Percentiles rank a stretch among this genome's conserved stretches.
These are phyloP conservation scores for Theobroma grandiflorum DNA, from an alignment of 441 rosid species.

Conservation along the genomic window DNA sequence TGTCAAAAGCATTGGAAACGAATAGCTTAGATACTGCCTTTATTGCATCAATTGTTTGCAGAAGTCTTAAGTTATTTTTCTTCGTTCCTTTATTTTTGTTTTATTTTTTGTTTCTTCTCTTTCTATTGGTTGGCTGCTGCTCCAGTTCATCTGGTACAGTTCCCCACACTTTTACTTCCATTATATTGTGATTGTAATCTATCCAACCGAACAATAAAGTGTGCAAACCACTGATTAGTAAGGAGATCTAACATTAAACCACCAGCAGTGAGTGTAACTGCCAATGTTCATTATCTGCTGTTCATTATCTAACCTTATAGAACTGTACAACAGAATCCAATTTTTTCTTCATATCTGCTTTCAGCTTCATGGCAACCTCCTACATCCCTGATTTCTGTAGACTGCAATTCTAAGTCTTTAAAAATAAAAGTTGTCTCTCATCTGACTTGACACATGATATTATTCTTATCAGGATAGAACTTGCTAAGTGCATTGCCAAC, in stretches of 20 bases:
- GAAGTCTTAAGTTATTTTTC: neutral
- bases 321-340: neutral
- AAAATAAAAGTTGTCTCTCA: neutral
- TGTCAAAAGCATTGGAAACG: conserved; percentile 1
- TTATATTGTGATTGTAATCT: neutral
- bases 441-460: conserved; percentile 10
- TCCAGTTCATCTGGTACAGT: neutral
- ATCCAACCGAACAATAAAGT: neutral
- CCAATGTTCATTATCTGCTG: neutral
- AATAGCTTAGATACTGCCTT: neutral
- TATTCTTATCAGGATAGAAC: conserved; percentile 72
- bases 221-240: neutral
- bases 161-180: neutral
- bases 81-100: neutral
- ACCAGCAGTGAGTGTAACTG: neutral
- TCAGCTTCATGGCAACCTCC: neutral
- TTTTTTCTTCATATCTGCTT: neutral
- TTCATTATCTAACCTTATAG: neutral
- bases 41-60: neutral
- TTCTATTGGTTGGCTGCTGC: neutral
- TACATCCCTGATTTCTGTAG: neutral
- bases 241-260: neutral
- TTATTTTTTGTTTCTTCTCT: neutral
- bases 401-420: conserved; percentile 5
- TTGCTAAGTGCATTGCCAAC: conserved; percentile 89